Percentiles rank a stretch among this genome's conserved stretches.
Conservation (phyloP, 805 yeast species). For the Metschnikowia borealis region DNA sequence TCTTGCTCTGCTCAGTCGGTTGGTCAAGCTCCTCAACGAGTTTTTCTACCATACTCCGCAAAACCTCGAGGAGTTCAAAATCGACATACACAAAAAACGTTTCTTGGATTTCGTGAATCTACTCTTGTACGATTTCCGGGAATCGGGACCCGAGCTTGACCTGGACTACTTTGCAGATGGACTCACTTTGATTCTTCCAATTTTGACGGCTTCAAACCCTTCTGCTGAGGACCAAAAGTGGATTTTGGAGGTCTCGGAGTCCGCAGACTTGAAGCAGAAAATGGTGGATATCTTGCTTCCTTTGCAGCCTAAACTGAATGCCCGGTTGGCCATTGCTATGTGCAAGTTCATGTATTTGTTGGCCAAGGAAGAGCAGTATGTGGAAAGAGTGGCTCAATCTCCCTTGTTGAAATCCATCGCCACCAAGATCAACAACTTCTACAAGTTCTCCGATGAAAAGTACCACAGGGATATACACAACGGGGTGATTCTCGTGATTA, state of each 20-base stretch:
- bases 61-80: background rate
- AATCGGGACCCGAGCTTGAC: constrained; percentile 23
- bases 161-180: constrained; percentile 58
- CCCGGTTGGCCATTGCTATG: constrained; percentile 28
- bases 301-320: constrained; percentile 22
- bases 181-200: constrained; percentile 50
- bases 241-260: constrained; percentile 17
- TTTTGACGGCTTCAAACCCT: constrained; percentile 43
- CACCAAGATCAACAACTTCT: constrained; percentile 30
- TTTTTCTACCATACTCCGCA: constrained; percentile 5
- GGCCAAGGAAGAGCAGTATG: constrained; percentile 42
- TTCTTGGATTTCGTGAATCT: constrained; percentile 20
- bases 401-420: constrained; percentile 47
- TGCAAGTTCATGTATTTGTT: constrained; percentile 54
- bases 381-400: constrained; percentile 42
- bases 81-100: background rate
- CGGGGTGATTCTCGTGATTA: constrained; percentile 48
- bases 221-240: constrained; percentile 6
- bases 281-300: constrained; percentile 45
- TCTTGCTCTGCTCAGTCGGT: constrained; percentile 4
- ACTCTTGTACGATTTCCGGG: constrained; percentile 24
- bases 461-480: constrained; percentile 10
- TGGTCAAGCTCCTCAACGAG: constrained; percentile 6
- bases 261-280: constrained; percentile 18
- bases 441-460: constrained; percentile 22